Evolutionary conservation across 2,329 filamentous ascomycete species (phyloP), one percentile per base, ranked within the genome.

Genomic region (Xylariaceae sp.): DNA sequence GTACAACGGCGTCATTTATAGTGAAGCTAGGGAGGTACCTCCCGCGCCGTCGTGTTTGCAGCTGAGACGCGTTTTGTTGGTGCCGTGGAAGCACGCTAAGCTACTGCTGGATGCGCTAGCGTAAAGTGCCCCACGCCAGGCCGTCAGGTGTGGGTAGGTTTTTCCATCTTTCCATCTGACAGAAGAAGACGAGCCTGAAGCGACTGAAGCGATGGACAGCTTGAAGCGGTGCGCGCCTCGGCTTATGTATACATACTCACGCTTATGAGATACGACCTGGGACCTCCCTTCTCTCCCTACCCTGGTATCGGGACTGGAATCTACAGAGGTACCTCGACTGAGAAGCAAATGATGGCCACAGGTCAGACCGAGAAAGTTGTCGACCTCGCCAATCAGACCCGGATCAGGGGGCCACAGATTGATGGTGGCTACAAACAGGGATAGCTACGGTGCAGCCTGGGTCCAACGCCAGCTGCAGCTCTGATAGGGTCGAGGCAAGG

Each of bases 371-470:
- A 23, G 66, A 55, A n/a, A n/a, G 50, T 57, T 42, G 37, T 45
- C 47, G 50, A 37, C 5, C 8, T 51, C 42, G 23, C 66, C 66
- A 65, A 65, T 67, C 58, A 66, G 52, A 59, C 48, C 34, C n/a
- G 30, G 18, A 30, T 18, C 17, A 35, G 48, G 18, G 13, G 9
- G 13, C 2, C 11, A 35, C 7, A 23, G 4, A 30, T 15, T 50
- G 51, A 55, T n/a, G 53, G 15, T 55, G 45, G 53, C 37, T 56
- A 17, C 45, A 56, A 37, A 45, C 56, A 55, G 44, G 56, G 58
- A 56, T 53, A 35, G 17, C 37, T 42, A 42, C 37, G 2, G 23
- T 30, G 47, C 42, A 51, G 49, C 7, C 49, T 30, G 23, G 11
- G 49, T 51, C 49, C 49, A n/a, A 51, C 49, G 15, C 13, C 49